Conservation (phyloP, 1,284 basidiomycete genomes). For the Cutaneotrichosporon mucoides region DNA sequence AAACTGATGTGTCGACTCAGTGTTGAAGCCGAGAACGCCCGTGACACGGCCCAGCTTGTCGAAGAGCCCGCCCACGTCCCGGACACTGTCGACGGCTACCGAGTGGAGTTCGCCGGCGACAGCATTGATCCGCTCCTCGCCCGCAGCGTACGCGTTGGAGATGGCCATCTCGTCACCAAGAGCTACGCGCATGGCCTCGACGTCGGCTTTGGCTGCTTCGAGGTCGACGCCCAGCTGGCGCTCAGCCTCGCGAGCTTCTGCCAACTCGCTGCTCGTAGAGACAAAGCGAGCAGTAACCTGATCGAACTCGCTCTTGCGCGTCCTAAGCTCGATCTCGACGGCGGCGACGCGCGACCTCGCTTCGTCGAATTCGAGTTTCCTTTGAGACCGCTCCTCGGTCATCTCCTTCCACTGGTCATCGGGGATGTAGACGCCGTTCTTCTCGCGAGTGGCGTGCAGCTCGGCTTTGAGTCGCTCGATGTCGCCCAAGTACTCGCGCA, state of each 20-base stretch:
- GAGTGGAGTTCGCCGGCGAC: conserved; percentile 67
- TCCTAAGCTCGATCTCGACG: conserved; percentile 72
- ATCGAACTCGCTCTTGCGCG: conserved; percentile 83
- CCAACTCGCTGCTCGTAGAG: conserved; percentile 69
- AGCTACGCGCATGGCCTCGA: conserved; percentile 57
- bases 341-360: conserved; percentile 75
- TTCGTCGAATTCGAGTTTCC: conserved; percentile 71
- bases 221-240: conserved; percentile 59
- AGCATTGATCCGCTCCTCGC: conserved; percentile 65
- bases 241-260: conserved; percentile 52
- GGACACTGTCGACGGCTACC: conserved; percentile 63
- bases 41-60: conserved; percentile 79
- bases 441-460: conserved; percentile 77
- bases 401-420: conserved; percentile 84
- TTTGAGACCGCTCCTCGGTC: conserved; percentile 67
- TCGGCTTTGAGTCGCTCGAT: conserved; percentile 92
- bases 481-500: conserved; percentile 91
- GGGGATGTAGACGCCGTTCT: conserved; percentile 90
- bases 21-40: conserved; percentile 61
- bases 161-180: conserved; percentile 74
- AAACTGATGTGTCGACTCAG: conserved; percentile 61
- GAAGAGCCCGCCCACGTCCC: conserved; percentile 69
- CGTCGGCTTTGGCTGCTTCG: conserved; percentile 57
- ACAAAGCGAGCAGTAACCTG: conserved; percentile 73
- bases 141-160: conserved; percentile 68